These are phyloP conservation scores for Trametes coccinea DNA, from an alignment of 768 basidiomycete genomes.

Conservation along the genomic window DNA sequence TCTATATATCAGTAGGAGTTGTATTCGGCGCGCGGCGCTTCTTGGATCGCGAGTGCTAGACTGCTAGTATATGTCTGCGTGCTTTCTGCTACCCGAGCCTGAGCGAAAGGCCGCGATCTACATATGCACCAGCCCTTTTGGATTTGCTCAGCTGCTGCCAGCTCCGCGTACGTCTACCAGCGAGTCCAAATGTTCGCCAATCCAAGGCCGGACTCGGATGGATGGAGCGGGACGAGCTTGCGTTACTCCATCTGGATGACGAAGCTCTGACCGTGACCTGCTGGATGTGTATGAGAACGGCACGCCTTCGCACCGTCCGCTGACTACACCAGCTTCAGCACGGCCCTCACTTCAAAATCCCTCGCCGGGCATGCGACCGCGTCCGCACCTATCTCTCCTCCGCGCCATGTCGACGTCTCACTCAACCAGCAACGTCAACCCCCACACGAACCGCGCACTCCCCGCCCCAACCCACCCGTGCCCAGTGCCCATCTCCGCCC, in stretches of 20 bases:
- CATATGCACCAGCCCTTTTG: too few relatives aligned
- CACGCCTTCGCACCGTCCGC: background rate
- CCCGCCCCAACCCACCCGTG: conserved; percentile 7
- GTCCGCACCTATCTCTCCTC: background rate
- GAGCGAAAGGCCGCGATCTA: too few relatives aligned
- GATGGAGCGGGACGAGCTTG: too few relatives aligned
- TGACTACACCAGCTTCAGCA: background rate
- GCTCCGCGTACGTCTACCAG: too few relatives aligned
- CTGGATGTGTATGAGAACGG: background rate
- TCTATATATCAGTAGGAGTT: background rate
- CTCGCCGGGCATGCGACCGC: background rate
- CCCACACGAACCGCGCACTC: background rate
- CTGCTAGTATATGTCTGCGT: too few relatives aligned
- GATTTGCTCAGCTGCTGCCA: too few relatives aligned
- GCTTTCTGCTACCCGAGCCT: too few relatives aligned
- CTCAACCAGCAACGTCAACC: background rate
- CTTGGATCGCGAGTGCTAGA: too few relatives aligned
- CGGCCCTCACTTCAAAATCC: background rate
- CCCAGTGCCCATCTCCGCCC: conserved; percentile 48
- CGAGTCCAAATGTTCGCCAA: too few relatives aligned
- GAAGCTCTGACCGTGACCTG: background rate
- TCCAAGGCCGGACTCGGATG: too few relatives aligned
- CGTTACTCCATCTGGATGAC: background rate
- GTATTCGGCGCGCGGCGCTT: too few relatives aligned
- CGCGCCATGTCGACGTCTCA: background rate